Base-by-base conservation (phyloP, 108 stramenopile genomes). In the Pelagomonas calceolata region DNA sequence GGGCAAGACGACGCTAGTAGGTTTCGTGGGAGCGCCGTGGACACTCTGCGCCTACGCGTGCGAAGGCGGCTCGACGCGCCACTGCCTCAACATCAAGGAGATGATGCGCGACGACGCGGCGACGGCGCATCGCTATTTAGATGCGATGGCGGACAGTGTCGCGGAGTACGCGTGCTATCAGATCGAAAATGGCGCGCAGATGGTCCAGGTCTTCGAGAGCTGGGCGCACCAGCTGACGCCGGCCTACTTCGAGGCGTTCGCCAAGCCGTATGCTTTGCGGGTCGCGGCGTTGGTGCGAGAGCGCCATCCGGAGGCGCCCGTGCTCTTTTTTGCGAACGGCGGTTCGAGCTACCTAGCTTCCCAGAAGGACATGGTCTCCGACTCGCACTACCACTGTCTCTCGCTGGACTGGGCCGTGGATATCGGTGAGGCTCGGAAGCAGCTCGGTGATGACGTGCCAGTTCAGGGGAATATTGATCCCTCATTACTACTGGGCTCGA, bases 21-120 rank as follows among this genome's bases (percentile, higher is more conserved):
- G 98, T 33, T 99, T 99, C 78, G 91, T 97, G 39, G 98, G 98
- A 10, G 91, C 94, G 37, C 98, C 98, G 5, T 99, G 94, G 75
- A 99, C 98, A 0, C 78, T 99, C 45, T 91, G 92, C 26, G 90
- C 96, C 34, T 99, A 99, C 79, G 90, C 92, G 64, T 90, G 95
- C 34, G 96, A 99, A 82, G 95, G 95, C 30, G 94, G 86, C 32
- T 88, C 90, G 65, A 86, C 81, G 72, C 95, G 94, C 75, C 71
- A 92, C 75, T 91, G 88, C 69, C 73, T 88, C 39, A 69, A 68
- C 30, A 92, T 90, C 26, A 95, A 96, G 84, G 85, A 86, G 39
- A 89, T 95, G 83, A 90, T 96, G 85, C 89, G 91, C 89, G 75
- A 85, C 26, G 86, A 95, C 0, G 87, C 91, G 39, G 82, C 81